Evolutionary conservation across 768 basidiomycete species (phyloP), one percentile per base, ranked within the genome.

Genomic region (Lentinula aciculospora): DNA sequence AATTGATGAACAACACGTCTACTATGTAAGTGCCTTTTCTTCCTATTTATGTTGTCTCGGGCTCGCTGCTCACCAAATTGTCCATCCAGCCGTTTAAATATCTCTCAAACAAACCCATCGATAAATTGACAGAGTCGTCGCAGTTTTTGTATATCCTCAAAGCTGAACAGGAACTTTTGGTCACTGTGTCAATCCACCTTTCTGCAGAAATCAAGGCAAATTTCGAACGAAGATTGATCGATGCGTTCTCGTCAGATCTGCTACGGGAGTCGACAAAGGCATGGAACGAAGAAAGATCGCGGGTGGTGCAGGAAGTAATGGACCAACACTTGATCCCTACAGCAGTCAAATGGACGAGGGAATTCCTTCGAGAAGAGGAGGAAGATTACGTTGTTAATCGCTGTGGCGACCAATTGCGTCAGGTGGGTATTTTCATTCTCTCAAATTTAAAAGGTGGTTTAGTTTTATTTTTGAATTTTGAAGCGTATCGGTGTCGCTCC

Each of bases 41-140:
- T 12, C 28, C 12, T 47, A 25, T 48, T 53, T 12, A 1, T 47
- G 40, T 31, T 28, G 40, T 25, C 37, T 39, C 44, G 45, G 34
- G 39, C 60, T 25, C 61, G 12, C 57, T 5, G 32, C 58, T 29
- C 60, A 17, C 46, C 12, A 64, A 98, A 96, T 86, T 84, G 64
- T 98, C 27, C 60, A 15, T 48, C 9, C 64, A 99, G 96, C 86
- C 84, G 64, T 98, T 98, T 82, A 98, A 98, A 77, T 98, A 98
- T 72, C 80, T 98, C 28, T 74, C 79, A 27, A 79, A 88, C 60
- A 98, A 97, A 66, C 84, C 83, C 25, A 79, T 93, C 29, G 68
- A 69, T 28, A 80, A 85, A 4, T 86, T 96, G 83, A 64, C 85
- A 37, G 79, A 85, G 39, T 75, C 80, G 1, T 76, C 90, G 19